phyloP scores from a whole-genome alignment of 2,329 filamentous ascomycete genomes.

The Aspergillus cejpii region DNA sequence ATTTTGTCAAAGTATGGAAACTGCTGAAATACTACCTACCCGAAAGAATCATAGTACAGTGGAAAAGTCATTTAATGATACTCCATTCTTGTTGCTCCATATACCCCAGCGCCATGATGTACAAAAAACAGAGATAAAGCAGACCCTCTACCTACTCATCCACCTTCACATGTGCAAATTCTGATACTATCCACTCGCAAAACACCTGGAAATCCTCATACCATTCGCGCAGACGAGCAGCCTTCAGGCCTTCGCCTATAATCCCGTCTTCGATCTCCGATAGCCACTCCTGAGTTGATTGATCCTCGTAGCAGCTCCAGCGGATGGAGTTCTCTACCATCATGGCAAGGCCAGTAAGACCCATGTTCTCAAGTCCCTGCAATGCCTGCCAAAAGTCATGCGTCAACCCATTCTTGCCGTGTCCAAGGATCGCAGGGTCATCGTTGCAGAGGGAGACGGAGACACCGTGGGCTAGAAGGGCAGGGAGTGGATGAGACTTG shows the following conservation, averaged over 20 bases:
- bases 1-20: too few relatives aligned
- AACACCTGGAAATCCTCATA: conserved; percentile 77
- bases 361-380: conserved; percentile 86
- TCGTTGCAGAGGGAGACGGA: conserved; percentile 81
- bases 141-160: conserved; percentile 26
- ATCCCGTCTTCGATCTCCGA: conserved; percentile 67
- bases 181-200: conserved; percentile 79
- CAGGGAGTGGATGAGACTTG: conserved; percentile 71
- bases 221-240: conserved; percentile 70
- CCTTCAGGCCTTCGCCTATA: conserved; percentile 63
- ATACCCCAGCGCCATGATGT: too few relatives aligned
- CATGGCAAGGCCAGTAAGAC: conserved; percentile 74
- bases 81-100: too few relatives aligned
- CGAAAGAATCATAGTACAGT: too few relatives aligned
- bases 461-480: conserved; percentile 76
- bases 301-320: conserved; percentile 84
- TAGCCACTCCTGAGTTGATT: conserved; percentile 62
- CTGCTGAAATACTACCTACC: too few relatives aligned
- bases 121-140: too few relatives aligned
- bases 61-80: too few relatives aligned
- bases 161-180: conserved; percentile 55
- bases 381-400: conserved; percentile 93
- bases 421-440: conserved; percentile 80
- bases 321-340: conserved; percentile 88
- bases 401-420: conserved; percentile 72